Evolutionary conservation across 768 basidiomycete genomes (phyloP), one percentile per base, ranked within the genome.

Genomic region (Pleurotus sapidus): DNA sequence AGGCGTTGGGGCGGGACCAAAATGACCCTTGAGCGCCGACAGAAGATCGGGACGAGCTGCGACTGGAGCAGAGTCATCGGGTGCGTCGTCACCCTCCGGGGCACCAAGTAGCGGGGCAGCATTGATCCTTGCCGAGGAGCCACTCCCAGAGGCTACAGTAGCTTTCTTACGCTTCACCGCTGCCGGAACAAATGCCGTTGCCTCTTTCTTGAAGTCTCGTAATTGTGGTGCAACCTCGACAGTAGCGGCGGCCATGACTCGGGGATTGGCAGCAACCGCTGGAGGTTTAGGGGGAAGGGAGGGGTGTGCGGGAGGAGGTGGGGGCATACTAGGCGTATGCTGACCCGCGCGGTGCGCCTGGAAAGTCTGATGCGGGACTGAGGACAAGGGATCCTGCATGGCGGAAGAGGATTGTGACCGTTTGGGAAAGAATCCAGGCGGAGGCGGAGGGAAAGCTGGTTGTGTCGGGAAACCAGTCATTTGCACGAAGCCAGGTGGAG

Each of bases 181-280:
- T 1, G 87, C 68, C 3, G 97, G 97, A 3, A 98, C 84, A 65
- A 99, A 98, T 0, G 91, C 85, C 0, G 93, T 96, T 7, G 91
- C 89, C 69, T 99, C 97, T 71, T 93, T 95, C 75, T 95, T 93
- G 59, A 98, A 77, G 71, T 99, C 93, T 12, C 96, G 89, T 50
- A 99, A 72, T 67, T 93, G 81, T 3, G 97, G 93, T 46, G 78
- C 93, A 2, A 95, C 94, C 18, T 84, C 87, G 51, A 98, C 86
- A 2, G 83, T 89, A 1, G 91, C 93, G 5, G 82, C 73, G 1
- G 76, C 77, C 14, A 77, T 59, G 57, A 25, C 65, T 49, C 45
- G 67, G 27, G 66, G 59, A 25, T 67, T 61, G 11, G 66, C 56
- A 30, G 66, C 48, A 14, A 53, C 54, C 46, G 63, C 55, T 18